Conservation (phyloP, 768 basidiomycete species). For the Antrodiella citrinella region DNA sequence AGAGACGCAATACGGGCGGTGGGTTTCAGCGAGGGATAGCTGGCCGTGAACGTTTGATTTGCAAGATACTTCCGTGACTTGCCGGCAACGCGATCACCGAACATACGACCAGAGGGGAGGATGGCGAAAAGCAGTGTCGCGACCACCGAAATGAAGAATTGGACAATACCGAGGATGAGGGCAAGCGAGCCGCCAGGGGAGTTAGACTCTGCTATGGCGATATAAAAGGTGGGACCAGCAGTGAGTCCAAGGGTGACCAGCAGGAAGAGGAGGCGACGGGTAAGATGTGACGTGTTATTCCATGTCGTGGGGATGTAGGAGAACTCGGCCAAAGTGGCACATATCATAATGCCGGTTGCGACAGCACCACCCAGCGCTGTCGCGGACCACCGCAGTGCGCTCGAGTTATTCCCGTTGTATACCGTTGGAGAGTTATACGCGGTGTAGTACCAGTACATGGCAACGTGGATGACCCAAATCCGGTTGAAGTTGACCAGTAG, state of each 20-base stretch:
- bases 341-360: conserved; percentile 94
- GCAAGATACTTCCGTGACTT: conserved; percentile 97
- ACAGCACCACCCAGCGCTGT: conserved; percentile 93
- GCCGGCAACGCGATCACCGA: conserved; percentile 93
- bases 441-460: conserved; percentile 95
- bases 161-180: conserved; percentile 90
- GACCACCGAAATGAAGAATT: conserved; percentile 88
- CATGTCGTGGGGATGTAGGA: conserved; percentile 97
- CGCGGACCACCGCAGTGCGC: conserved; percentile 88
- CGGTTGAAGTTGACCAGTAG: conserved; percentile 99
- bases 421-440: conserved; percentile 86
- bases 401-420: conserved; percentile 56
- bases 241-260: conserved; percentile 86
- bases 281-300: conserved; percentile 97
- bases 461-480: conserved; percentile 96
- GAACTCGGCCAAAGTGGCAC: conserved; percentile 90
- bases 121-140: conserved; percentile 83
- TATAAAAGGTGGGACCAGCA: conserved; percentile 89
- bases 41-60: conserved; percentile 96
- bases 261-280: conserved; percentile 85
- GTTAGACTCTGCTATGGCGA: conserved; percentile 73
- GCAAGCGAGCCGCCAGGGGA: conserved; percentile 59
- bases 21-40: conserved; percentile 66
- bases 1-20: conserved; percentile 72
- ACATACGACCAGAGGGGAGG: conserved; percentile 96